These are phyloP conservation scores for Thelonectria discophora DNA, from an alignment of 2,329 filamentous ascomycete genomes.

Conservation along the genomic window DNA sequence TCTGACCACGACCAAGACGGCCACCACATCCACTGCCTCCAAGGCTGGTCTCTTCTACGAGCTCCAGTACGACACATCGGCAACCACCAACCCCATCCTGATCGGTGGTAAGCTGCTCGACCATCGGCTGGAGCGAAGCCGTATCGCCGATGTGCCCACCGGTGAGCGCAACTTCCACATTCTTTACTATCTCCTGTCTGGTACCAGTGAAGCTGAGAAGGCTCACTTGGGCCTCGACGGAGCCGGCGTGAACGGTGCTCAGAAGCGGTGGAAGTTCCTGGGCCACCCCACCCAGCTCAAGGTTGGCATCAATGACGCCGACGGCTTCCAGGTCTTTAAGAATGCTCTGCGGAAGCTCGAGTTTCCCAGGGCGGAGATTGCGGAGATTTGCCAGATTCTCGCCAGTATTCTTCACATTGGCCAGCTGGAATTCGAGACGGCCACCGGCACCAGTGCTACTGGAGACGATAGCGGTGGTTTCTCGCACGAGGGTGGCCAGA, in stretches of 20 bases:
- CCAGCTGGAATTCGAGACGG: slow-evolving; percentile 91
- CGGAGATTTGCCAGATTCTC: slow-evolving; percentile 94
- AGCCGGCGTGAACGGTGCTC: slow-evolving; percentile 58
- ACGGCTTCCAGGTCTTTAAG: slow-evolving; percentile 98
- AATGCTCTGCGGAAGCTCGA: slow-evolving; percentile 93
- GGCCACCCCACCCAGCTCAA: slow-evolving; percentile 97
- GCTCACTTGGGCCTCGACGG: slow-evolving; percentile 76
- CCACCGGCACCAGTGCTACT: slow-evolving; percentile 78
- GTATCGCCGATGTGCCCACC: slow-evolving; percentile 90
- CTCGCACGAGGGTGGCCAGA: slow-evolving; percentile 91
- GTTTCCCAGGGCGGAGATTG: slow-evolving; percentile 91
- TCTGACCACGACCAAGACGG: slow-evolving; percentile 95
- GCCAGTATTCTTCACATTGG: slow-evolving; percentile 97
- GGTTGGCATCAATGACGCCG: slow-evolving; percentile 93
- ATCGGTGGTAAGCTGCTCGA: slow-evolving; percentile 95
- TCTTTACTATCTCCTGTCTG: slow-evolving; percentile 92
- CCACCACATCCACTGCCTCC: slow-evolving; percentile 93
- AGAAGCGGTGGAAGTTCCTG: slow-evolving; percentile 93
- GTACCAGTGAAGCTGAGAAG: slow-evolving; percentile 91
- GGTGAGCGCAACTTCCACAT: slow-evolving; percentile 97
- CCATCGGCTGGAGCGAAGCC: slow-evolving; percentile 89
- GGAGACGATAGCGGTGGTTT: slow-evolving; percentile 95
- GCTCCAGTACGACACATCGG: slow-evolving; percentile 92
- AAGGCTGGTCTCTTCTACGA: slow-evolving; percentile 97
- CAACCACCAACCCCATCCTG: slow-evolving; percentile 83